Conservation (phyloP, 192 early-diverging fungal species). For the Rhizophagus sp. region DNA sequence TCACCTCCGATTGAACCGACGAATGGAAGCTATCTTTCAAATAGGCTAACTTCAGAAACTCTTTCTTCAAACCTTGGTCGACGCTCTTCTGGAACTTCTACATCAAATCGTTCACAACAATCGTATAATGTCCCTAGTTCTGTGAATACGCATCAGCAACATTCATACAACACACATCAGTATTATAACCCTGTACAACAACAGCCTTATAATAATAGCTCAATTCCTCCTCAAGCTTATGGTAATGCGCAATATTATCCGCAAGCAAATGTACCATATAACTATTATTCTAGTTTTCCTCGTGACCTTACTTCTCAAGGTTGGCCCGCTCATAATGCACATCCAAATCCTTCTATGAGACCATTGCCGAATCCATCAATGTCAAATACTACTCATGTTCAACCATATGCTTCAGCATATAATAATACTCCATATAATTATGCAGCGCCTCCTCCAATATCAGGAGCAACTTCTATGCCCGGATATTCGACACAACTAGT, state of each 20-base stretch:
- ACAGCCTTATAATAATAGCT: neutral
- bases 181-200: neutral
- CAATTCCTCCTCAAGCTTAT: neutral
- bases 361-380: slow-evolving; percentile 4
- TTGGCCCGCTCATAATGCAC: neutral
- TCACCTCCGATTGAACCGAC: neutral
- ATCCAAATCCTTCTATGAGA: neutral
- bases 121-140: neutral
- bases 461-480: neutral
- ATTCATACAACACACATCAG: neutral
- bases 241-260: neutral
- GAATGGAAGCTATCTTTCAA: neutral
- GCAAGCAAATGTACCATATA: neutral
- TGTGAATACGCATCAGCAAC: neutral
- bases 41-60: neutral
- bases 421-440: neutral
- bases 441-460: neutral
- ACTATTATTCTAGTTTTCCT: slow-evolving; percentile 20
- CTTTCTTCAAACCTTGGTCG: neutral
- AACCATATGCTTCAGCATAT: neutral
- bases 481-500: neutral
- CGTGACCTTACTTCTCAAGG: slow-evolving; percentile 20
- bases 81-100: neutral
- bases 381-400: neutral
- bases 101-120: neutral